Conservation (phyloP, 495 filamentous ascomycete species). For the Pyrenopolyporus hunteri region DNA sequence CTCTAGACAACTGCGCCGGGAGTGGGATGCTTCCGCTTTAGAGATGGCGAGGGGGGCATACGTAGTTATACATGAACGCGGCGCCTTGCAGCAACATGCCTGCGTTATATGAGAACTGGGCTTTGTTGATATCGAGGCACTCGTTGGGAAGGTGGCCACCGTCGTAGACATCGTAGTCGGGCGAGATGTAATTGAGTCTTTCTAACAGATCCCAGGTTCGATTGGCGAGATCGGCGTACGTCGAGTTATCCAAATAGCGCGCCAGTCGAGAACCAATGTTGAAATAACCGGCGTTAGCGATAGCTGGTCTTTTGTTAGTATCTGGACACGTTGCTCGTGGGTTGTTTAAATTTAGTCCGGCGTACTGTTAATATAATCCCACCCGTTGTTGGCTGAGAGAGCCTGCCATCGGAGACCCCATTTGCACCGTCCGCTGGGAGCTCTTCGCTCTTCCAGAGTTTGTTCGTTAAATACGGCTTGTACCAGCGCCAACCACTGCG, state of each 20-base stretch:
- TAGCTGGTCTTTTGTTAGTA: constrained; percentile 49
- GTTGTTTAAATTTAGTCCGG: constrained; percentile 26
- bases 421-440: constrained; percentile 63
- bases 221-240: constrained; percentile 64
- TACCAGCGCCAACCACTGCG: constrained; percentile 71
- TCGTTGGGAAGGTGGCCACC: constrained; percentile 52
- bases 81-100: constrained; percentile 63
- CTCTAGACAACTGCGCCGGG: too few relatives aligned
- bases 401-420: constrained; percentile 85
- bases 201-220: constrained; percentile 63
- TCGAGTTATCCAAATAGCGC: constrained; percentile 64
- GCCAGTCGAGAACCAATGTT: constrained; percentile 66
- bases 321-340: background rate
- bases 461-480: constrained; percentile 78
- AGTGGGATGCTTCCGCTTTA: background rate
- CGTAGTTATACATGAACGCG: constrained; percentile 62
- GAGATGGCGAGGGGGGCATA: constrained; percentile 37
- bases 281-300: constrained; percentile 66
- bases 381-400: constrained; percentile 74
- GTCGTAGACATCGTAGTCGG: constrained; percentile 55
- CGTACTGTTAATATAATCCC: constrained; percentile 70
- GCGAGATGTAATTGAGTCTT: constrained; percentile 47
- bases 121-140: constrained; percentile 47
- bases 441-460: constrained; percentile 59
- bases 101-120: constrained; percentile 64